Conservation (phyloP, 495 filamentous ascomycete species). For the Schizothecium vesticola region DNA sequence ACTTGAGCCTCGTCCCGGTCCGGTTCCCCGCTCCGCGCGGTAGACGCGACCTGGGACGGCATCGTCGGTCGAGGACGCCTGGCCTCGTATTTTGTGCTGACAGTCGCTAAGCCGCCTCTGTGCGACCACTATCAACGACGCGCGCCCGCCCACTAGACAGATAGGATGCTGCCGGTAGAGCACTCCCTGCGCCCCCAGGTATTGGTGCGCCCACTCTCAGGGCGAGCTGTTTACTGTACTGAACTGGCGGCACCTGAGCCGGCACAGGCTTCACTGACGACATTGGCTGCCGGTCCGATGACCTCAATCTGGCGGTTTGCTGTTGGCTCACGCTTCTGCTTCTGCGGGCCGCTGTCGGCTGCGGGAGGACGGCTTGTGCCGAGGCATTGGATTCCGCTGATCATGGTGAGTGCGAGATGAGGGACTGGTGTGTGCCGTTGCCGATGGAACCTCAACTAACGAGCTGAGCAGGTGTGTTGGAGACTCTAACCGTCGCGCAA, state of each 20-base stretch:
- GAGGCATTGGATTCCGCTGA: constrained; percentile 47
- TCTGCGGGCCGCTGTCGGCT: constrained; percentile 51
- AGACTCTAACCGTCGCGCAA: constrained; percentile 44
- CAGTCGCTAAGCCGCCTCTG: not conserved
- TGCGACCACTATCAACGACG: not conserved
- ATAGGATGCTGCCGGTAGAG: no score
- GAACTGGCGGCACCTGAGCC: not conserved
- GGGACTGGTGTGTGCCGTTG: not conserved
- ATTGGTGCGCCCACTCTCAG: constrained; percentile 38
- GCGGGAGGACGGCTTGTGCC: constrained; percentile 49
- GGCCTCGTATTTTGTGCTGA: not conserved
- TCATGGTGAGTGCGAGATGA: constrained; percentile 39
- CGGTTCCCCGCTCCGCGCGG: not conserved
- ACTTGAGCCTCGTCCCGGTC: not conserved
- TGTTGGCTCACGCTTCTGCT: constrained; percentile 53
- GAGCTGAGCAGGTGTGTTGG: constrained; percentile 36
- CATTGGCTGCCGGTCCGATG: constrained; percentile 30
- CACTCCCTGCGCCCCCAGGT: not conserved
- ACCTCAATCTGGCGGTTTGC: constrained; percentile 52
- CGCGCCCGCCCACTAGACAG: not conserved
- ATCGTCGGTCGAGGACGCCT: not conserved
- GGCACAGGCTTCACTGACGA: constrained; percentile 25
- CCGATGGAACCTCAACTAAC: constrained; percentile 13
- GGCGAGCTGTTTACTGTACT: constrained; percentile 6
- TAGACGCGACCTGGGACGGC: not conserved